phyloP scores from a whole-genome alignment of 305 asterid genomes.

The Lippia alba region DNA sequence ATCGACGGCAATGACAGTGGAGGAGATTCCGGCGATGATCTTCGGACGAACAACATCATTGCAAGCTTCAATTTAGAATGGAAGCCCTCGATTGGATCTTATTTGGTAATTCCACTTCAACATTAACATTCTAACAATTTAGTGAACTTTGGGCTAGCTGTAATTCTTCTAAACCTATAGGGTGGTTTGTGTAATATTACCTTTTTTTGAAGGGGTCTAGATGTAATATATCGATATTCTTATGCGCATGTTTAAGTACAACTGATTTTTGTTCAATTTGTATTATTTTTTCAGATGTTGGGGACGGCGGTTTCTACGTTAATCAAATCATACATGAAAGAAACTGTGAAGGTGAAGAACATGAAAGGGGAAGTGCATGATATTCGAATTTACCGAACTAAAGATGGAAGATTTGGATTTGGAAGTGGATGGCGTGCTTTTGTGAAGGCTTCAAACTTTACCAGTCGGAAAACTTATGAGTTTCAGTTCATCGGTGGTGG shows the following conservation, averaged over 20 bases:
- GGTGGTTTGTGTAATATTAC: too few species aligned
- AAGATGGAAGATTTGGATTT: neutral
- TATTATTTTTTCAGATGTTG: neutral
- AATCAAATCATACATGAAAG: too few species aligned
- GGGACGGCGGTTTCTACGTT: neutral
- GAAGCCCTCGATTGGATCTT: neutral
- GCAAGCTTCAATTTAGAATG: neutral
- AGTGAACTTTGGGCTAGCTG: too few species aligned
- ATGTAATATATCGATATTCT: too few species aligned
- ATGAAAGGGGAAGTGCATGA: neutral
- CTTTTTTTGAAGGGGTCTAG: too few species aligned
- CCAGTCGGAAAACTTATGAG: neutral
- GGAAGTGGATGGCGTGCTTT: neutral
- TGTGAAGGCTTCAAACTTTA: neutral
- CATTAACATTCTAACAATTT: neutral
- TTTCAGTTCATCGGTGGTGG: neutral
- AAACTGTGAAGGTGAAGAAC: neutral
- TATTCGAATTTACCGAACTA: neutral
- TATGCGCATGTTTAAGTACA: too few species aligned
- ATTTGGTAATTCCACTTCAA: neutral
- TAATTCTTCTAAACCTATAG: too few species aligned
- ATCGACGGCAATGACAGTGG: neutral
- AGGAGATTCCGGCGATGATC: neutral
- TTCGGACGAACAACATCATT: neutral
- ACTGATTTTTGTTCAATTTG: neutral